phyloP scores from a whole-genome alignment of 768 basidiomycete species.

The Boletus fagicola region DNA sequence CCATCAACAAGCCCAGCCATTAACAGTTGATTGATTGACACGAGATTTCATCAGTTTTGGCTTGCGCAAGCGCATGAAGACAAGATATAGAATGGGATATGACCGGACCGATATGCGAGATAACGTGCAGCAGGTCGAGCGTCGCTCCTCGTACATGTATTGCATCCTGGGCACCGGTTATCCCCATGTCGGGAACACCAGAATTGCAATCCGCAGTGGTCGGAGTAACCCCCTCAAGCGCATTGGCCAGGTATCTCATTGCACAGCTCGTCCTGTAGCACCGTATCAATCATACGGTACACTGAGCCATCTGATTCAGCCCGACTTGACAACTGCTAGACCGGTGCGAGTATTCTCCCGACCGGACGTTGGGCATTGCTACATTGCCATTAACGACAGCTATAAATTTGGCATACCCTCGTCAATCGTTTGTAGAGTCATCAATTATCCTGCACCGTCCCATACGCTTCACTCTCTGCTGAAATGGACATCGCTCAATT shows the following conservation, averaged over 20 bases:
- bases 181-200: neutral
- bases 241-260: neutral
- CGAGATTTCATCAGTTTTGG: neutral
- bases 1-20: too few relatives aligned
- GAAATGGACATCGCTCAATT: conserved; percentile 20
- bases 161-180: neutral
- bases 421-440: neutral
- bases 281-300: neutral
- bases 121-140: too few relatives aligned
- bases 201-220: neutral
- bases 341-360: neutral
- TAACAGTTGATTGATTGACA: neutral
- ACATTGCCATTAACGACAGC: too few relatives aligned
- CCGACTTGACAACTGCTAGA: neutral
- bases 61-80: neutral
- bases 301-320: neutral
- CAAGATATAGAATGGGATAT: neutral
- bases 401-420: neutral
- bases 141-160: neutral
- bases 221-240: neutral
- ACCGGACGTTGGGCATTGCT: neutral
- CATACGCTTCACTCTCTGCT: neutral
- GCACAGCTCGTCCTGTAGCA: neutral
- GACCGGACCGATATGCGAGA: neutral
- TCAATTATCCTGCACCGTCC: neutral